Percentiles rank a stretch among this genome's conserved stretches.
phyloP scores from a whole-genome alignment of 2,329 filamentous ascomycete genomes.

The Exophiala phaeomuriformis region DNA sequence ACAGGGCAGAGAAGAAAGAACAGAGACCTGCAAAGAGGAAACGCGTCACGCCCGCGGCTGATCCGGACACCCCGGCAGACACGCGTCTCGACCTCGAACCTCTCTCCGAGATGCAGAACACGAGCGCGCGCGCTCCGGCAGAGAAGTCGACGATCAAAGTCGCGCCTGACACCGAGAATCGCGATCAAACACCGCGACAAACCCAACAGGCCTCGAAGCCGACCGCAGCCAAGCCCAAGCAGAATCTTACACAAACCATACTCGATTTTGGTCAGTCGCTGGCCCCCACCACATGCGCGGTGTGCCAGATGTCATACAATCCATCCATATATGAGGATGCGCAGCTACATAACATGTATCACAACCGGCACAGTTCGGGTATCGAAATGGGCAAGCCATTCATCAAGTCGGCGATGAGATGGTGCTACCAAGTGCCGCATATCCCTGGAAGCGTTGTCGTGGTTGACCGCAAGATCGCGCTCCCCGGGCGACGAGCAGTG shows the following conservation, averaged over 20 bases:
- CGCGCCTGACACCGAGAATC: conserved; percentile 6
- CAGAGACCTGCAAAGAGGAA: conserved; percentile 35
- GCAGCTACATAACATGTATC: conserved; percentile 57
- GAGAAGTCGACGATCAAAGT: conserved; percentile 6
- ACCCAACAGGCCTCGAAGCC: conserved; percentile 10
- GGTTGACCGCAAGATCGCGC: conserved; percentile 49
- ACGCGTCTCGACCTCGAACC: conserved; percentile 24
- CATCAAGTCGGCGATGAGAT: conserved; percentile 45
- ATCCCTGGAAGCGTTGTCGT: conserved; percentile 50
- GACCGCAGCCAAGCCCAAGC: conserved; percentile 21
- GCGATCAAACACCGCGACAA: conserved; percentile 6
- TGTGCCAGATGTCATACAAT: conserved; percentile 61
- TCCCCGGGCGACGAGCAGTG: conserved; percentile 45
- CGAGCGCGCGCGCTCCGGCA: conserved; percentile 16
- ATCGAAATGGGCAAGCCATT: conserved; percentile 55
- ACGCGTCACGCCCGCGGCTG: conserved; percentile 30
- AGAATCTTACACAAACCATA: conserved; percentile 51
- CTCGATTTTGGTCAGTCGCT: conserved; percentile 47
- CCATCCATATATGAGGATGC: conserved; percentile 55
- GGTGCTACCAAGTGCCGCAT: conserved; percentile 46
- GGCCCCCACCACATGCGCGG: conserved; percentile 50
- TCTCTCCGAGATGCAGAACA: conserved; percentile 27
- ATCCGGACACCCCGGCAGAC: conserved; percentile 21
- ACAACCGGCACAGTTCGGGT: conserved; percentile 54
- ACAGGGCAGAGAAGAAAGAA: conserved; percentile 24